Evolutionary conservation across 768 basidiomycete genomes (phyloP).

Genomic region (Tephrocybe sp.): DNA sequence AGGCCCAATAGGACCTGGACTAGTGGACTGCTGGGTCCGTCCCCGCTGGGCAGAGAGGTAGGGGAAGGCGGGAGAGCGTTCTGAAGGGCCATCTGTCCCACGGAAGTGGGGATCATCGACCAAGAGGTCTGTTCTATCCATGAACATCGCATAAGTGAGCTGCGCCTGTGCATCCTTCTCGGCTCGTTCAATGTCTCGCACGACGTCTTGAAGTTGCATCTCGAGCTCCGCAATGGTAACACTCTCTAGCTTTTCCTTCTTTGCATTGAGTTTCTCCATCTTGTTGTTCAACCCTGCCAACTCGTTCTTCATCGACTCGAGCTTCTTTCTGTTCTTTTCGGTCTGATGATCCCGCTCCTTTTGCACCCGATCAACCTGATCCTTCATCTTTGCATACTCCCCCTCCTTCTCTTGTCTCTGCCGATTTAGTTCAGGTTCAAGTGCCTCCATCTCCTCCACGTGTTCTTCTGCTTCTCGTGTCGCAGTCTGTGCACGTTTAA

Average conservation of each 20-base stretch:
- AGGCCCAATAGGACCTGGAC: conserved; percentile 19
- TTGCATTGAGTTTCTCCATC: conserved; percentile 64
- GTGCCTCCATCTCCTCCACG: conserved; percentile 43
- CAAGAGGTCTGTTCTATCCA: conserved; percentile 11
- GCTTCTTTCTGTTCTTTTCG: conserved; percentile 45
- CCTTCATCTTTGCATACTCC: conserved; percentile 41
- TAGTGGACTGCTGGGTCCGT: conserved; percentile 13
- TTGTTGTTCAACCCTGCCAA: conserved; percentile 51
- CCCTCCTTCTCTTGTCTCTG: conserved; percentile 38
- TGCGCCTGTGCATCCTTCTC: conserved; percentile 28
- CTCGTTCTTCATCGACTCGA: conserved; percentile 58
- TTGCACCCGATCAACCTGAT: conserved; percentile 43
- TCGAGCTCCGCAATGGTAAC: conserved; percentile 64
- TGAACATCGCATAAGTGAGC: conserved; percentile 10
- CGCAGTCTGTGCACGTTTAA: conserved; percentile 69
- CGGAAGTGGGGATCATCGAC: conserved; percentile 14
- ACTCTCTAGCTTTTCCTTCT: conserved; percentile 65
- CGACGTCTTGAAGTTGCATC: conserved; percentile 56
- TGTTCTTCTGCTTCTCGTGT: conserved; percentile 44
- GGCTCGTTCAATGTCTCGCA: conserved; percentile 54
- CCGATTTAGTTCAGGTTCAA: conserved; percentile 38
- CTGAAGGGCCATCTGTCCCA: conserved; percentile 17
- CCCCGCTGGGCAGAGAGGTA: conserved; percentile 17
- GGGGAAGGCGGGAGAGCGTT: conserved; percentile 15
- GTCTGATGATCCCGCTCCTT: conserved; percentile 44